A percentile compares a stretch with the other conserved stretches of the same genome.
Conservation (phyloP, 1,284 basidiomycete species). For the Ustilago cynodontis region DNA sequence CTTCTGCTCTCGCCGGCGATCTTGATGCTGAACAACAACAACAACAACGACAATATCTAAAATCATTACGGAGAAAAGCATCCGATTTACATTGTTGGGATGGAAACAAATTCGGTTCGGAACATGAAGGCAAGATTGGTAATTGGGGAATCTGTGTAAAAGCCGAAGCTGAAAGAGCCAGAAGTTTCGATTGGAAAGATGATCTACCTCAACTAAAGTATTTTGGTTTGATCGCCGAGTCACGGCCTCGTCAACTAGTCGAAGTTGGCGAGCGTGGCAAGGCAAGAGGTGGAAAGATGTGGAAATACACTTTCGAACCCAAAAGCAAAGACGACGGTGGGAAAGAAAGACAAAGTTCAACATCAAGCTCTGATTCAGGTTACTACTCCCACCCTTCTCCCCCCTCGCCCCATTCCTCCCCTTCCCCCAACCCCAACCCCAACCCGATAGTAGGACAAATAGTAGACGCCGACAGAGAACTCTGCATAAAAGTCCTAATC, state of each 20-base stretch:
- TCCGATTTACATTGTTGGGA: constrained; percentile 43
- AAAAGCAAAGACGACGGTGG: constrained; percentile 2
- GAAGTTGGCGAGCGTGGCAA: not conserved
- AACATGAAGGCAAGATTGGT: constrained; percentile 45
- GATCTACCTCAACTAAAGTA: constrained; percentile 43
- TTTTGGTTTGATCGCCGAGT: constrained; percentile 28
- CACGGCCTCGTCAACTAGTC: constrained; percentile 7
- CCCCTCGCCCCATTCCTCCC: constrained; percentile 32
- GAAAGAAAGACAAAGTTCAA: constrained; percentile 27
- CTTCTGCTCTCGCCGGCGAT: constrained; percentile 40
- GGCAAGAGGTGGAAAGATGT: constrained; percentile 16
- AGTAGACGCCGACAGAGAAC: constrained; percentile 66
- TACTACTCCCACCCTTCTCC: constrained; percentile 21
- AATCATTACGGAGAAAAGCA: constrained; percentile 33
- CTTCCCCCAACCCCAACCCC: constrained; percentile 21
- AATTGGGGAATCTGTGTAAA: constrained; percentile 57
- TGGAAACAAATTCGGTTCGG: constrained; percentile 33
- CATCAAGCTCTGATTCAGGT: constrained; percentile 42
- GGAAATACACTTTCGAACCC: constrained; percentile 43
- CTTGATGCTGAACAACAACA: constrained; percentile 35
- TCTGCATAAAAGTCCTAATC: constrained; percentile 66
- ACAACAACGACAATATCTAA: constrained; percentile 40
- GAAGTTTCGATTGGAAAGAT: constrained; percentile 60
- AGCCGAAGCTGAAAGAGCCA: constrained; percentile 55
- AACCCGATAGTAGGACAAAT: constrained; percentile 30